Base-by-base conservation (phyloP, 2,329 filamentous ascomycete species). In the Cladosporium phlei region DNA sequence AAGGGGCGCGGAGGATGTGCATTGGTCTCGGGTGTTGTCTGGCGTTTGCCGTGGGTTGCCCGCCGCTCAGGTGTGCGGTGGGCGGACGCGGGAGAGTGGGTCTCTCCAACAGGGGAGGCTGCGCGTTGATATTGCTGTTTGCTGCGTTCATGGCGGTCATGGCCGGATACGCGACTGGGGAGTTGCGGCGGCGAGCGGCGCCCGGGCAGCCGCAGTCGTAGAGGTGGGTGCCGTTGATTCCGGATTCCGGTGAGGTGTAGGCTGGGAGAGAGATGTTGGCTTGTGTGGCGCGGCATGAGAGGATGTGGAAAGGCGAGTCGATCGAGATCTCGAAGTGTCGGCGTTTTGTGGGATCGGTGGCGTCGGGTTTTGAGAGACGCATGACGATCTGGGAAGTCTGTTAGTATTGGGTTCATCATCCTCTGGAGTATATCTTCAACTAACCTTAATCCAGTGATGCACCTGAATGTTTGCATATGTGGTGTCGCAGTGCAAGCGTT, bases 291-390 rank as follows among this genome's bases (percentile, higher is more conserved):
- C 86, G 86, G 70, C 90, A 96, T 52, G 90, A 91, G 38, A 95
- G 83, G 35, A 95, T 88, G 52, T 91, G 91, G 63, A 96, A 91
- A 1, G 90, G 90, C 1, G 89, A 95, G 67, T 96, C 90, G 57
- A 96, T 96, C 55, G 88, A 95, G 59, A 95, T 95, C 66, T 96
- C 90, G 56, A 95, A 96, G 63, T 95, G 90, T 25, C 89, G 80
- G 53, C 89, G 80, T 61, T 90, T 90, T 1, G 73, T 74, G 0
- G 88, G 82, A 58, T 95, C 86, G 9, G 83, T 80, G 29, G 83
- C 78, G 57, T 95, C 90, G 11, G 85, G 73, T 57, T 88, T 88
- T 22, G 89, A 95, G 37, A 96, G 83, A 43, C 90, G 85, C 81
- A 96, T 87, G 51, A 95, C 88, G 60, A 95, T 88, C 87, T 91